Evolutionary conservation across 148 eudicot species (phyloP), one percentile per base, ranked within the genome.

Genomic region (Agrostemma githago): DNA sequence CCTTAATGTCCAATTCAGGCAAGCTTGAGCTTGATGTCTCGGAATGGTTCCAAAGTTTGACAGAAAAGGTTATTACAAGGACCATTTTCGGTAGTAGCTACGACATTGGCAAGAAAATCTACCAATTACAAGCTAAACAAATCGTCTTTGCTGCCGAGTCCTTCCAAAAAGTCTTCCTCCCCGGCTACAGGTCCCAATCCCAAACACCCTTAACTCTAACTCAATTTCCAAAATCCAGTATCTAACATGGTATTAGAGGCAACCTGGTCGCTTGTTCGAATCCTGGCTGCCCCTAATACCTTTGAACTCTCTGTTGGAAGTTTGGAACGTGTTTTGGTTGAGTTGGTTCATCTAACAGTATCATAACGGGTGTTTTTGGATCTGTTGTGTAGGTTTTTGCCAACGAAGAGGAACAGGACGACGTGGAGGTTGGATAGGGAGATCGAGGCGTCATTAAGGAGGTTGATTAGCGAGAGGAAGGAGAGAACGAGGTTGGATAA

Each of bases 11-110:
- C 8, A 79, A 70, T 57, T 72, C 84, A 26, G 90, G 87, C 21
- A 80, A 72, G 73, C 83, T 84, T 39, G 92, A 86, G 69, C 86
- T 88, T 57, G 90, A 88, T 37, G 88, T 88, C 43, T 86, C 92
- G 5, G 82, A 82, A 54, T 88, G 92, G 84, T 88, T 86, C 61
- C 82, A 82, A 68, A 74, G 73, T 62, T 79, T 88, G 72, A 82
- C 84, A 0, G 90, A 85, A 68, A 88, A 86, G 46, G 84, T 88
- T 20, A 83, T 88, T 38, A 83, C 90, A 0, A 77, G 85, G 38
- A 82, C 88, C 5, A 86, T 79, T 38, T 88, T 88, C 43, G 92
- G 92, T 11, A 73, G 86, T 57, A 86, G 90, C 72, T 83, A 83
- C 65, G 88, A 88, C 56, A 85, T 81, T 54, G 92, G 90, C 15